Evolutionary conservation across 2,329 filamentous ascomycete genomes (phyloP).

Genomic region (Lomentospora prolificans): DNA sequence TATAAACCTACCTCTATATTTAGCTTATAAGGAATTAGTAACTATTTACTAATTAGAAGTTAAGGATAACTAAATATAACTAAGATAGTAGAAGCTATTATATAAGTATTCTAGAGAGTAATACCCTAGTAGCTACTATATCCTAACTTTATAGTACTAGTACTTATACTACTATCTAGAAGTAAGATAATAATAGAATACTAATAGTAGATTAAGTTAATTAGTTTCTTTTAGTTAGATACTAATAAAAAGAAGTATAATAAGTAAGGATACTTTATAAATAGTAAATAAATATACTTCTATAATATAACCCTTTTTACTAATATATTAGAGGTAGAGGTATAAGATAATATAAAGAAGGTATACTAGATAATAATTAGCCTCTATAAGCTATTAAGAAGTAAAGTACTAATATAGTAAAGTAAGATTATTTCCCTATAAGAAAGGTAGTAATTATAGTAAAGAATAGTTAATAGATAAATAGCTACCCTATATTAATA

Average conservation of each 20-base stretch:
- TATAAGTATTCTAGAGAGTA: too few species aligned
- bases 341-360: constrained; percentile 8
- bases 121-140: too few species aligned
- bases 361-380: constrained; percentile 1
- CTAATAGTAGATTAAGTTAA: constrained; percentile 1
- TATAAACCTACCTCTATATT: too few species aligned
- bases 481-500: constrained; percentile 3
- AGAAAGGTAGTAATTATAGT: neutral
- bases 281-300: constrained; percentile 9
- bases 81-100: too few species aligned
- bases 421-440: neutral
- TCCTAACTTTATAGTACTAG: too few species aligned
- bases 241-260: neutral
- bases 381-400: constrained; percentile 6
- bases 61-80: too few species aligned
- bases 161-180: too few species aligned
- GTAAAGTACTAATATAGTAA: constrained; percentile 7
- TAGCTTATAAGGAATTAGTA: too few species aligned
- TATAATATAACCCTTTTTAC: too few species aligned
- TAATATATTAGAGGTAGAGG: constrained; percentile 8
- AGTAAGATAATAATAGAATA: constrained; percentile 4
- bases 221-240: neutral
- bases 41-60: too few species aligned
- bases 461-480: constrained; percentile 3
- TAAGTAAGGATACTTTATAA: constrained; percentile 5